These are phyloP conservation scores for Neofusicoccum sp. DNA, from an alignment of 2,329 filamentous ascomycete species.

Conservation along the genomic window DNA sequence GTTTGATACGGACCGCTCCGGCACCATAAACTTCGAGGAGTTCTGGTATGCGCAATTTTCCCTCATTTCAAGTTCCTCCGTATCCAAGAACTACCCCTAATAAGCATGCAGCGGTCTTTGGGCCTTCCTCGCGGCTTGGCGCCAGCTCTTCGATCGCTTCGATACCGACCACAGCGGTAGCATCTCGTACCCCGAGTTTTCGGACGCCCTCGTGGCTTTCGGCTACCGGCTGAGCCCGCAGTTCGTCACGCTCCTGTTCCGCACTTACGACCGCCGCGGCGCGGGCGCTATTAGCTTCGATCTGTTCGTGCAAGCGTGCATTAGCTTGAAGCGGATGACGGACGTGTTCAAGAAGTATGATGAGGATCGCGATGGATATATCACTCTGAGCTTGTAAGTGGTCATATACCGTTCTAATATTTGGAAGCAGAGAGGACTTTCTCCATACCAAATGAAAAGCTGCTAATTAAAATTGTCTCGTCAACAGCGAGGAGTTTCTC, in stretches of 20 bases:
- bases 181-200: slow-evolving; percentile 84
- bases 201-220: slow-evolving; percentile 84
- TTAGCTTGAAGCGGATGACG: slow-evolving; percentile 96
- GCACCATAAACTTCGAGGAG: slow-evolving; percentile 89
- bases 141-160: slow-evolving; percentile 91
- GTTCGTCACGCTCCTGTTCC: slow-evolving; percentile 83
- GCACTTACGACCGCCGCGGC: slow-evolving; percentile 68
- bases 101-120: slow-evolving; percentile 65
- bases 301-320: slow-evolving; percentile 95
- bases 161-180: slow-evolving; percentile 83
- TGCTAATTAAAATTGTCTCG: not conserved
- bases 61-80: not conserved
- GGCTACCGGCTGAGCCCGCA: slow-evolving; percentile 83
- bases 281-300: slow-evolving; percentile 67
- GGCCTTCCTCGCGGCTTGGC: slow-evolving; percentile 94
- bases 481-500: slow-evolving; percentile 50
- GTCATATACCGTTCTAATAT: not conserved
- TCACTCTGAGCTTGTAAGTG: slow-evolving; percentile 56
- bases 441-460: not conserved
- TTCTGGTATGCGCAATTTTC: slow-evolving; percentile 61
- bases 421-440: not conserved
- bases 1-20: slow-evolving; percentile 91
- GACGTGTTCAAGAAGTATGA: slow-evolving; percentile 99
- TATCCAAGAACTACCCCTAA: not conserved
- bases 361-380: slow-evolving; percentile 89